These are phyloP conservation scores for Zychaea mexicana DNA, from an alignment of 371 early-diverging fungal species.

Conservation along the genomic window DNA sequence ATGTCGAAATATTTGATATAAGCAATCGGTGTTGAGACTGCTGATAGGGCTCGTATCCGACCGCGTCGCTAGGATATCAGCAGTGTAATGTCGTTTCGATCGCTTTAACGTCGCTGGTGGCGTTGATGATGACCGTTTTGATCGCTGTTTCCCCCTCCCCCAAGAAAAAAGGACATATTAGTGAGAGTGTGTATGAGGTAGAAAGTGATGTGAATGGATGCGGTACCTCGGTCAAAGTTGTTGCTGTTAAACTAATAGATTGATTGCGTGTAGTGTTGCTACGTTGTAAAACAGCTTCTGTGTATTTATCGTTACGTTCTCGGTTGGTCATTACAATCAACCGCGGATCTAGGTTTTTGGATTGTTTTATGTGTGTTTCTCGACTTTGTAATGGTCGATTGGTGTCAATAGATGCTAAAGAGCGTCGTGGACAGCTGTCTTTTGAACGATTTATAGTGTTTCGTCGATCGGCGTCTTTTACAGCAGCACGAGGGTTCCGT, in stretches of 20 bases:
- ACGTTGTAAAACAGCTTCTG: not conserved
- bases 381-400: too few relatives aligned
- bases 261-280: not conserved
- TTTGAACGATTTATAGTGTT: too few relatives aligned
- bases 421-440: too few relatives aligned
- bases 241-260: not conserved
- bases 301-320: not conserved
- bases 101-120: not conserved
- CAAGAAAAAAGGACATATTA: too few relatives aligned
- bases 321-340: not conserved
- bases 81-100: not conserved
- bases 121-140: too few relatives aligned
- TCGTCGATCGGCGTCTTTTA: too few relatives aligned
- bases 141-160: too few relatives aligned
- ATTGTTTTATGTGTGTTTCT: not conserved
- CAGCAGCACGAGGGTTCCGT: too few relatives aligned
- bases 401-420: too few relatives aligned
- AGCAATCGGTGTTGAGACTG: conserved; percentile 2
- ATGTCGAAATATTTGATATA: conserved; percentile 13
- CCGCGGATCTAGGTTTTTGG: not conserved
- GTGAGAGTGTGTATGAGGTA: too few relatives aligned
- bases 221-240: not conserved
- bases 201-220: not conserved
- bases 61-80: not conserved
- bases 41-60: not conserved